Conservation (phyloP, 2,329 filamentous ascomycete species). For the Cercospora sojina region DNA sequence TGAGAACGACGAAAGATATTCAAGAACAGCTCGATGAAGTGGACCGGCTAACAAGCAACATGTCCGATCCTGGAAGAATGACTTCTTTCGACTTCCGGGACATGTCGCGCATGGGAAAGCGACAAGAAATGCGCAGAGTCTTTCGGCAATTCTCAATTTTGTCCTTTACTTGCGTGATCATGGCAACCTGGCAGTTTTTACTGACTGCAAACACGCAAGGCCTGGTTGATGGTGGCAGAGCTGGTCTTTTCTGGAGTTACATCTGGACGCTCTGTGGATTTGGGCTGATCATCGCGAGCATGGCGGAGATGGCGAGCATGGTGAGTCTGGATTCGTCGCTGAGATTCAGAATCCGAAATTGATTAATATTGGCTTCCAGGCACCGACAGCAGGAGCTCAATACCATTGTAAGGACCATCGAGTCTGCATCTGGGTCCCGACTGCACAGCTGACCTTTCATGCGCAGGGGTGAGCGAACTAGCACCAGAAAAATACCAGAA, state of each 20-base stretch:
- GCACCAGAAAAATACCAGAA: conserved; percentile 23
- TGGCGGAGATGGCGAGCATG: conserved; percentile 36
- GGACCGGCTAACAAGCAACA: conserved; percentile 16
- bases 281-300: conserved; percentile 27
- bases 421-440: background rate
- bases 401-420: conserved; percentile 15
- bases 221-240: conserved; percentile 22
- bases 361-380: conserved; percentile 5
- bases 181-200: conserved; percentile 55
- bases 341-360: background rate
- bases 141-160: conserved; percentile 52
- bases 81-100: conserved; percentile 40
- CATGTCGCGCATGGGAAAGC: conserved; percentile 52
- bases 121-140: conserved; percentile 51
- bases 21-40: conserved; percentile 4
- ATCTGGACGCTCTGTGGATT: conserved; percentile 24
- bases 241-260: conserved; percentile 25
- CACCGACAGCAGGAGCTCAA: conserved; percentile 32
- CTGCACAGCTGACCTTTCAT: background rate
- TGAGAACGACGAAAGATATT: background rate
- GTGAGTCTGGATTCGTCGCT: background rate
- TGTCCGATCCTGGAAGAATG: conserved; percentile 20
- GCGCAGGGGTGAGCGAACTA: conserved; percentile 15
- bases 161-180: conserved; percentile 52
- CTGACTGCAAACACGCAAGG: conserved; percentile 38